phyloP scores from a whole-genome alignment of 306 rosid genomes.

The Vigna nakashimae region DNA sequence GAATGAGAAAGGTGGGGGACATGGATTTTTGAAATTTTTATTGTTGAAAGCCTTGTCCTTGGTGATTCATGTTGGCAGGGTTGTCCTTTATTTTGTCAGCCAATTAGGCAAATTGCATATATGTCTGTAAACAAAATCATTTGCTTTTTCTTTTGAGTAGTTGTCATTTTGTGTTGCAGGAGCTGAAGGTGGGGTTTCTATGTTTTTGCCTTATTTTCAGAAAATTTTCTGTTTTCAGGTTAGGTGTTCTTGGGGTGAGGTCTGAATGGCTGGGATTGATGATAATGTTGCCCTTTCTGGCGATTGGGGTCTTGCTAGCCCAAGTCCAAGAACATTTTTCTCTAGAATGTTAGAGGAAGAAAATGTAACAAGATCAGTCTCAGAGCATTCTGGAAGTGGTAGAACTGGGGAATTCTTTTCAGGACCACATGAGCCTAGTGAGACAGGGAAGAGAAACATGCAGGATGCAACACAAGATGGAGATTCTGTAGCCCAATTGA shows the following conservation, averaged over 20 bases:
- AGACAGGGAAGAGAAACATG: constrained; percentile 28
- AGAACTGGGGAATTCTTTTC: constrained; percentile 58
- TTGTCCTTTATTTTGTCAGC: constrained; percentile 21
- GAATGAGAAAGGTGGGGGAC: constrained; percentile 10
- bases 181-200: constrained; percentile 26
- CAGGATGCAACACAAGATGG: constrained; percentile 46
- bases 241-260: constrained; percentile 42
- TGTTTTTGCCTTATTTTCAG: constrained; percentile 35
- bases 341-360: constrained; percentile 74
- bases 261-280: constrained; percentile 82
- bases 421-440: constrained; percentile 46
- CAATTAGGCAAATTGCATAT: constrained; percentile 24
- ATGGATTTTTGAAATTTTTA: constrained; percentile 11
- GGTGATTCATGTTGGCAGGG: constrained; percentile 38
- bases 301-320: constrained; percentile 84
- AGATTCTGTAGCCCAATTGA: constrained; percentile 50
- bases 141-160: neutral
- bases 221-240: constrained; percentile 48
- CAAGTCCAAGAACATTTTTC: constrained; percentile 76
- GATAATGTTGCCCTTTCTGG: constrained; percentile 68
- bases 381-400: constrained; percentile 54
- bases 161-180: constrained; percentile 31
- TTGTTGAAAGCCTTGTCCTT: constrained; percentile 21
- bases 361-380: constrained; percentile 51
- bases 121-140: neutral